A percentile compares a stretch with the other conserved stretches of the same genome.
These are phyloP conservation scores for Ochromonas danica DNA, from an alignment of 108 stramenopile genomes.

Conservation along the genomic window DNA sequence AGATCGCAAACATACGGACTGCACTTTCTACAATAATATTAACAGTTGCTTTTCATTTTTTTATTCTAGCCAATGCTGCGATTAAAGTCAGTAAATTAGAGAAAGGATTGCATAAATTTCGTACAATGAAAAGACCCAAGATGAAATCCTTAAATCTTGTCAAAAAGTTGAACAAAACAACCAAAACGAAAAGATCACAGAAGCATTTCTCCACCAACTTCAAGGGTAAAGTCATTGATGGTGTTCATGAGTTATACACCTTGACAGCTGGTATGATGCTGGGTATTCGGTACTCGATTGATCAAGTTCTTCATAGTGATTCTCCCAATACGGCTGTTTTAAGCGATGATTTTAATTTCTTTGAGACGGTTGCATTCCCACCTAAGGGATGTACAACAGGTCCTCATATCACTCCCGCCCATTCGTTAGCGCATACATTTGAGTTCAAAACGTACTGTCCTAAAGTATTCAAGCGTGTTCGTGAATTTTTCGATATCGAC, in stretches of 20 bases:
- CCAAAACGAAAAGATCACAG: neutral
- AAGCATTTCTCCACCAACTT: constrained; percentile 23
- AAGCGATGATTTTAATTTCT: constrained; percentile 41
- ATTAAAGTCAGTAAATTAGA: constrained; percentile 20
- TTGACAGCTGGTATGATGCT: constrained; percentile 91
- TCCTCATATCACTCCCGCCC: constrained; percentile 77
- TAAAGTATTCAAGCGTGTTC: constrained; percentile 75
- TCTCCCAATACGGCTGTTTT: too few relatives aligned
- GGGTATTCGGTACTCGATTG: constrained; percentile 78
- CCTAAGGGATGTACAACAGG: constrained; percentile 65
- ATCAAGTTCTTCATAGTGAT: neutral
- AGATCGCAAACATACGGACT: too few relatives aligned
- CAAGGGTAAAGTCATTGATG: constrained; percentile 80
- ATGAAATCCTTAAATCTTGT: constrained; percentile 7
- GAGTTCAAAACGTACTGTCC: constrained; percentile 97
- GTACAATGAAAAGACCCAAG: constrained; percentile 20
- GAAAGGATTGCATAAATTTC: constrained; percentile 28
- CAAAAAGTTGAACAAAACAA: constrained; percentile 19
- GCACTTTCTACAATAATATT: neutral
- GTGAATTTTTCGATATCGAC: constrained; percentile 83
- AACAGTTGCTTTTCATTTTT: neutral
- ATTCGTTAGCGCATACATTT: constrained; percentile 91
- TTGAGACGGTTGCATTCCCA: constrained; percentile 85
- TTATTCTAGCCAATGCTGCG: constrained; percentile 22
- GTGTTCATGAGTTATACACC: constrained; percentile 86